Evolutionary conservation across 2,329 filamentous ascomycete species (phyloP).

Genomic region (Rutstroemia sp.): DNA sequence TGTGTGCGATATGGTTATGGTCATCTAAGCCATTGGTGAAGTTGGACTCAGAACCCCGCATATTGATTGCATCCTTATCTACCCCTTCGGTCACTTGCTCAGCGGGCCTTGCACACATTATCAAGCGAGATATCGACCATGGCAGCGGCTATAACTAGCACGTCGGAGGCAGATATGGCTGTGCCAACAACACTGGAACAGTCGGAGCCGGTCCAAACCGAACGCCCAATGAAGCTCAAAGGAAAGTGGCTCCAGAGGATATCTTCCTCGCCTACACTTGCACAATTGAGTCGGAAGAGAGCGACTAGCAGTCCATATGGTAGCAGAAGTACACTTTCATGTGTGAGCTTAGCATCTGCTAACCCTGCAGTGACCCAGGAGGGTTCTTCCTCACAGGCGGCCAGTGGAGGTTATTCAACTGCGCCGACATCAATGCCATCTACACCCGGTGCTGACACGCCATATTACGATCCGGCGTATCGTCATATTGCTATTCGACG

Average conservation of each 20-base stretch:
- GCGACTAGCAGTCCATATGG: conserved; percentile 27
- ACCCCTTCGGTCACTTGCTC: background rate
- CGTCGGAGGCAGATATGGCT: background rate
- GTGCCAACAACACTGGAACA: background rate
- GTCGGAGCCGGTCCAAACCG: background rate
- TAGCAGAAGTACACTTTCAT: conserved; percentile 24
- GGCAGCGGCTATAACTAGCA: background rate
- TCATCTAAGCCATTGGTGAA: conserved; percentile 3
- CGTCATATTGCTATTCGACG: conserved; percentile 16
- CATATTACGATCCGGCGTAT: conserved; percentile 19
- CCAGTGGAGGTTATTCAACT: conserved; percentile 24
- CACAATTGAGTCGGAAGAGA: conserved; percentile 24
- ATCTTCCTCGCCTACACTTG: conserved; percentile 29
- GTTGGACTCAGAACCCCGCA: background rate
- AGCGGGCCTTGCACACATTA: too few species aligned
- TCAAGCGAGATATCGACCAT: background rate
- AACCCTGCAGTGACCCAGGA: conserved; percentile 23
- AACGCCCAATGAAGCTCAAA: conserved; percentile 24
- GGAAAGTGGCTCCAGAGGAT: conserved; percentile 28
- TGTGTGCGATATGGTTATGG: background rate
- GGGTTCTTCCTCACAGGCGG: conserved; percentile 16
- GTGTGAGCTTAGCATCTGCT: conserved; percentile 26
- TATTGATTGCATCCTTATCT: background rate
- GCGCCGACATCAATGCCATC: conserved; percentile 21
- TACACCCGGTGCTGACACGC: conserved; percentile 24